These are phyloP conservation scores for Cercospora sp. DNA, from an alignment of 2,329 filamentous ascomycete genomes.

Conservation along the genomic window DNA sequence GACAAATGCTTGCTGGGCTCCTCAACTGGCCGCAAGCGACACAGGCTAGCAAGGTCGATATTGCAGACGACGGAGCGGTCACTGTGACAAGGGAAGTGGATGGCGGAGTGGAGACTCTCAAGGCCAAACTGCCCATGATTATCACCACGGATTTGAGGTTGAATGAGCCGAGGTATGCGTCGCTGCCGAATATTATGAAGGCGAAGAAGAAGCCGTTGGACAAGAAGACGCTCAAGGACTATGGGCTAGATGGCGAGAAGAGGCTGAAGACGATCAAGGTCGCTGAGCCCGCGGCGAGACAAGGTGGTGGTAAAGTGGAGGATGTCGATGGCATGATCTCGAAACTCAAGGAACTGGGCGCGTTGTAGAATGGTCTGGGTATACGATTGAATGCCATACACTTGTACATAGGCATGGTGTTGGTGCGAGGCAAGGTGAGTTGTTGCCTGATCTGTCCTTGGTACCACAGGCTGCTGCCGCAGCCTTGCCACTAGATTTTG, in stretches of 20 bases:
- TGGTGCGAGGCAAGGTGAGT: constrained; percentile 5
- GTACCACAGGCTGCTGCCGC: constrained; percentile 3
- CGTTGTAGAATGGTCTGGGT: constrained; percentile 58
- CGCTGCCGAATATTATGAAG: constrained; percentile 99
- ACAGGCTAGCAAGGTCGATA: constrained; percentile 80
- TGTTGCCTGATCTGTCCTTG: constrained; percentile 11
- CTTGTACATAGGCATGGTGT: constrained; percentile 11
- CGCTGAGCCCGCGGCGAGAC: constrained; percentile 77
- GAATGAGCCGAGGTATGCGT: constrained; percentile 94
- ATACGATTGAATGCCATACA: constrained; percentile 9
- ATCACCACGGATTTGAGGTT: constrained; percentile 92
- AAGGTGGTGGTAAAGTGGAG: constrained; percentile 95
- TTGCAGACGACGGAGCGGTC: constrained; percentile 65
- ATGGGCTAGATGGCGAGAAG: constrained; percentile 71
- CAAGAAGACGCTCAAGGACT: constrained; percentile 84
- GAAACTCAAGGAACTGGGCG: constrained; percentile 95
- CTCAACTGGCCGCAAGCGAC: constrained; percentile 93
- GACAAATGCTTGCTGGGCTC: constrained; percentile 94
- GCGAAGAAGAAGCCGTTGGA: constrained; percentile 99
- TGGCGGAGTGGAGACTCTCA: constrained; percentile 87
- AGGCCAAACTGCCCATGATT: constrained; percentile 82
- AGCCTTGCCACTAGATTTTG: constrained; percentile 4
- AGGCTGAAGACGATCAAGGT: constrained; percentile 90
- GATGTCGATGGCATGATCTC: constrained; percentile 91
- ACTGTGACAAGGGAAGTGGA: constrained; percentile 90